A percentile compares a stretch with the other conserved stretches of the same genome.
Conservation (phyloP, 1,284 basidiomycete species). For the Tausonia pullulans region DNA sequence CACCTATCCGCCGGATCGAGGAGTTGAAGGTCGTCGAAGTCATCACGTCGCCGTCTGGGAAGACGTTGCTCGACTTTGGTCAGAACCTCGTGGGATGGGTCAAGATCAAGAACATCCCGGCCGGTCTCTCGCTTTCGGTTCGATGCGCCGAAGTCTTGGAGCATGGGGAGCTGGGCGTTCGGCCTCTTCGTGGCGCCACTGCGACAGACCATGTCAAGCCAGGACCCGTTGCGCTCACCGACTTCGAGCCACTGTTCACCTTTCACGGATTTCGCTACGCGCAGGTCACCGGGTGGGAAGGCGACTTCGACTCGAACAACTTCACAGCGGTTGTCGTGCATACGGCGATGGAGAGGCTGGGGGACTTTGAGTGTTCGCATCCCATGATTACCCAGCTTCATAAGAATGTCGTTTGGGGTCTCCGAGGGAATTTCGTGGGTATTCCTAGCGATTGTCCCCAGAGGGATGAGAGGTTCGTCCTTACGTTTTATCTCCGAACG, state of each 20-base stretch:
- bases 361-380: too few species aligned
- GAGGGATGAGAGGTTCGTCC: conserved; percentile 26
- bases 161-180: conserved; percentile 24
- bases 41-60: conserved; percentile 25
- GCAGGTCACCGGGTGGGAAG: conserved; percentile 18
- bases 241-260: conserved; percentile 27
- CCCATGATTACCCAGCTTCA: too few species aligned
- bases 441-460: conserved; percentile 31
- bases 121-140: conserved; percentile 18
- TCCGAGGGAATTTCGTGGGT: conserved; percentile 27
- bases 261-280: conserved; percentile 28
- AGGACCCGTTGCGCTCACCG: conserved; percentile 18
- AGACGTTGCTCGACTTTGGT: conserved; percentile 28
- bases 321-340: conserved; percentile 24
- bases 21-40: conserved; percentile 20
- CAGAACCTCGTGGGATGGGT: conserved; percentile 29
- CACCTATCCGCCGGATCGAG: conserved; percentile 23
- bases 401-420: too few species aligned
- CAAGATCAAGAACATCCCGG: conserved; percentile 16
- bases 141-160: conserved; percentile 28
- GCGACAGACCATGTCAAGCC: conserved; percentile 20
- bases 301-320: conserved; percentile 17
- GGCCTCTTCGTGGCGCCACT: conserved; percentile 23
- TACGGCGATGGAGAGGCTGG: conserved; percentile 25
- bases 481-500: too few species aligned